These are phyloP conservation scores for Acanthamoeba healyi DNA, from an alignment of 208 protist species.

Conservation along the genomic window DNA sequence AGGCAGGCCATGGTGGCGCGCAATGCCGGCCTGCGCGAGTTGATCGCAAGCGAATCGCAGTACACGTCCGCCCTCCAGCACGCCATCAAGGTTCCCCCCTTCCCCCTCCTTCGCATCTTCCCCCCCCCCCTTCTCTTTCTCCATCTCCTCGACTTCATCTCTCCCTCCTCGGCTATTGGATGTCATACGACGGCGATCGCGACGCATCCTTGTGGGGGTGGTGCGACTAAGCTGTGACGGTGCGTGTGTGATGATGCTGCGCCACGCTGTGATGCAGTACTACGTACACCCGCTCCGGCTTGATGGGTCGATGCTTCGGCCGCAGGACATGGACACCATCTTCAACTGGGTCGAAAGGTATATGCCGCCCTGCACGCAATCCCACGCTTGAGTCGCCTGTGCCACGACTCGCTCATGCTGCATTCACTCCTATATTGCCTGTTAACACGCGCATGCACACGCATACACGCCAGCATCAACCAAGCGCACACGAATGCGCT, in stretches of 20 bases:
- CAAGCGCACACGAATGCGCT: not conserved
- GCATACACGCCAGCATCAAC: constrained; percentile 1
- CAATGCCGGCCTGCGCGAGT: not conserved
- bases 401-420: too few relatives aligned
- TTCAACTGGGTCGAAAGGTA: constrained; percentile 61
- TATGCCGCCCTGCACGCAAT: too few relatives aligned
- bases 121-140: not conserved
- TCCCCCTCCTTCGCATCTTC: not conserved
- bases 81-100: not conserved
- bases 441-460: not conserved
- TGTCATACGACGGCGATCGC: too few relatives aligned
- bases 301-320: constrained; percentile 26
- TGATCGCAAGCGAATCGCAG: constrained; percentile 12
- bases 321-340: constrained; percentile 29
- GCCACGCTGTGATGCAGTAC: not conserved
- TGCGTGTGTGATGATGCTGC: not conserved
- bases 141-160: not conserved
- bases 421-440: too few relatives aligned
- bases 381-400: too few relatives aligned
- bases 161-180: not conserved
- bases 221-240: too few relatives aligned
- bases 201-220: too few relatives aligned
- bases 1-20: constrained; percentile 8
- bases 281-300: constrained; percentile 23
- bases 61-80: constrained; percentile 4